phyloP scores from a whole-genome alignment of 2,329 filamentous ascomycete species.

The Talaromyces piceae region DNA sequence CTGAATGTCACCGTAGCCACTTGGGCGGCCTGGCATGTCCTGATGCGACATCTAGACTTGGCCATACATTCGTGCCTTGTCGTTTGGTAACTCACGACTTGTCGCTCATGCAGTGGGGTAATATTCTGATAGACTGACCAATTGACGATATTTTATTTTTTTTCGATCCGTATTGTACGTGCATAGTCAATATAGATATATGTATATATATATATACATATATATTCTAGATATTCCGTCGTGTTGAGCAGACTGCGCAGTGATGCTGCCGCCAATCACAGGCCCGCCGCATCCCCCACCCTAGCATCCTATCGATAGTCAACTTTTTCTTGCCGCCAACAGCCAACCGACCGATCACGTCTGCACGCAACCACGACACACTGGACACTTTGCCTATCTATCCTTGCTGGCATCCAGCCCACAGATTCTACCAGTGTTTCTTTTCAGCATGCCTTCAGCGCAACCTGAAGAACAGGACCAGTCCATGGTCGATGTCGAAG shows the following conservation, averaged over 20 bases:
- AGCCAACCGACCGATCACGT: not conserved
- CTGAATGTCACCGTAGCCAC: not conserved
- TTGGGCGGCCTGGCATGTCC: not conserved
- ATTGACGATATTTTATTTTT: too few relatives aligned
- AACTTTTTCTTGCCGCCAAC: conserved; percentile 15
- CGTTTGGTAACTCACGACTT: too few relatives aligned
- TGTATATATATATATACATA: too few relatives aligned
- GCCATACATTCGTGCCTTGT: not conserved
- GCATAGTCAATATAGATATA: too few relatives aligned
- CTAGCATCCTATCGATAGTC: conserved; percentile 14
- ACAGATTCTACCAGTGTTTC: not conserved
- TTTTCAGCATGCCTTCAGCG: conserved; percentile 27
- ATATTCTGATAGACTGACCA: too few relatives aligned
- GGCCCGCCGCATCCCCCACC: not conserved
- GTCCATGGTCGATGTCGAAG: conserved; percentile 37
- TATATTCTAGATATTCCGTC: too few relatives aligned
- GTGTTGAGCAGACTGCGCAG: too few relatives aligned
- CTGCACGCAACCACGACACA: not conserved
- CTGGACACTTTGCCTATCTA: not conserved
- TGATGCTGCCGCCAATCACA: not conserved
- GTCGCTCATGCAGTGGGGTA: too few relatives aligned
- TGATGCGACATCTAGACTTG: not conserved
- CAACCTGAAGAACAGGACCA: conserved; percentile 34
- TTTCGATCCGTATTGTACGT: too few relatives aligned
- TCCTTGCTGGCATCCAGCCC: not conserved